Evolutionary conservation across 2,329 filamentous ascomycete species (phyloP).

Genomic region (Ambrosiella beaveri): DNA sequence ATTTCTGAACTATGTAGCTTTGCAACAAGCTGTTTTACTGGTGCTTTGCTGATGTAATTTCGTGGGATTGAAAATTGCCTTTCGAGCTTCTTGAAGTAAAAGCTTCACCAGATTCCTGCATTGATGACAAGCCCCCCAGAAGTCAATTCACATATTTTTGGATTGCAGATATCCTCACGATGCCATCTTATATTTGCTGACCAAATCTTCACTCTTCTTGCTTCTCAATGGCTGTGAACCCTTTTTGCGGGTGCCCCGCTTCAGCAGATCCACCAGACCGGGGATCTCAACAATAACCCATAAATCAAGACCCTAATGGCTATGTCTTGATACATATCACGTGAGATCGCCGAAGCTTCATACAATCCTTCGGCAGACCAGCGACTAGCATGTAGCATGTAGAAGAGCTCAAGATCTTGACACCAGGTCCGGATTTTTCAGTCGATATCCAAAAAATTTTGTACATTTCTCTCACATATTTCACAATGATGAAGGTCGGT

Average conservation of each 20-base stretch:
- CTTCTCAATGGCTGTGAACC: background rate
- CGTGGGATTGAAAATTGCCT: background rate
- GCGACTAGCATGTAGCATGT: background rate
- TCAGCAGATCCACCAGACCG: background rate
- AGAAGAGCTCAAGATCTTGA: background rate
- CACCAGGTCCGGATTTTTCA: background rate
- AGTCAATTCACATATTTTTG: background rate
- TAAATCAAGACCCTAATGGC: background rate
- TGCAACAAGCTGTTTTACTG: background rate
- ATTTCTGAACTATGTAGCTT: too few relatives aligned
- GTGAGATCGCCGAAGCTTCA: background rate
- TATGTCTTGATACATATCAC: background rate
- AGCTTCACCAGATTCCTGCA: background rate
- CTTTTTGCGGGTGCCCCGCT: background rate
- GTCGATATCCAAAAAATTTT: background rate
- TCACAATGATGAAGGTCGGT: background rate
- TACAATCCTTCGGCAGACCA: conserved; percentile 1
- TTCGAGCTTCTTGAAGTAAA: background rate
- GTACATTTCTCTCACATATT: background rate
- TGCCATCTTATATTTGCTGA: background rate
- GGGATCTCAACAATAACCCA: background rate
- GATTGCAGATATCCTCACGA: background rate
- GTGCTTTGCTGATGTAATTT: background rate
- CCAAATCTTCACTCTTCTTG: background rate
- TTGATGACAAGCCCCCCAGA: background rate